phyloP scores from a whole-genome alignment of 2,329 filamentous ascomycete species.

The Scedosporium minutisporum region DNA sequence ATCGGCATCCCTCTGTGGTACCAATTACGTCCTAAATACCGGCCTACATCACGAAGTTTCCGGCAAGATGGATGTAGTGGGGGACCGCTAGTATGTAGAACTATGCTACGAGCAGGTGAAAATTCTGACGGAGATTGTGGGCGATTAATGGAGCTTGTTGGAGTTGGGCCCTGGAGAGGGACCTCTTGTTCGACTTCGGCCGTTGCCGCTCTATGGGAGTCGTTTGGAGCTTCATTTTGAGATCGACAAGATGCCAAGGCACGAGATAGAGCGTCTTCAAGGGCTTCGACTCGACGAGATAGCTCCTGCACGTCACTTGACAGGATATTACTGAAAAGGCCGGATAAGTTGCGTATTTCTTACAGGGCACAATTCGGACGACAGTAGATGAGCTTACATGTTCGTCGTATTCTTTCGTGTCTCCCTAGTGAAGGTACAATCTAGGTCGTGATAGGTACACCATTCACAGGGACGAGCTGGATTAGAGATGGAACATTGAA shows the following conservation, averaged over 20 bases:
- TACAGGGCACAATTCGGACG: not conserved
- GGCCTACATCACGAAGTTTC: constrained; percentile 35
- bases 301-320: not conserved
- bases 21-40: constrained; percentile 35
- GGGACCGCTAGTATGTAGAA: not conserved
- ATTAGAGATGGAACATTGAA: constrained; percentile 36
- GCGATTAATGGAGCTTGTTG: too few species aligned
- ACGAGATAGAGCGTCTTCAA: not conserved
- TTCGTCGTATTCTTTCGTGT: constrained; percentile 7
- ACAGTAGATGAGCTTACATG: not conserved
- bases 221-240: not conserved
- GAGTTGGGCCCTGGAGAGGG: too few species aligned
- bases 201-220: not conserved
- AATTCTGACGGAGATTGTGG: not conserved
- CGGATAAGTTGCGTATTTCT: not conserved
- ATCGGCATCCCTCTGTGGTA: constrained; percentile 38
- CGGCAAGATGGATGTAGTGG: constrained; percentile 15
- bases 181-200: not conserved
- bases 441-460: constrained; percentile 36
- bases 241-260: too few species aligned
- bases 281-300: not conserved
- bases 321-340: not conserved
- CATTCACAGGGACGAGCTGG: constrained; percentile 33
- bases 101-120: not conserved
- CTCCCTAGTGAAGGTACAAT: constrained; percentile 32